These are phyloP conservation scores for Naganishia randhawae DNA, from an alignment of 768 basidiomycete genomes.

Conservation along the genomic window DNA sequence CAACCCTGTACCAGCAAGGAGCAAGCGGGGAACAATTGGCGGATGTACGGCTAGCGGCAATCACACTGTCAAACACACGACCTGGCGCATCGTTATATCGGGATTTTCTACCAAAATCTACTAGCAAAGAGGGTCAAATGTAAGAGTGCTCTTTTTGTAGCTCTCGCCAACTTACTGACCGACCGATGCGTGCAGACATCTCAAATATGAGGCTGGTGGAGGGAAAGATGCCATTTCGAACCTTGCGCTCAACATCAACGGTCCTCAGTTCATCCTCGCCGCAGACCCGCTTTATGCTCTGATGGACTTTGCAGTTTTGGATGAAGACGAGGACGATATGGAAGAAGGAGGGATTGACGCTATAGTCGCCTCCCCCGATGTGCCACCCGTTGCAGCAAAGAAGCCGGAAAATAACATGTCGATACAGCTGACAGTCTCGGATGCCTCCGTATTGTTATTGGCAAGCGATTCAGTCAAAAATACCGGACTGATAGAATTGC, in stretches of 20 bases:
- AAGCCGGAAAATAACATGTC: constrained; percentile 8
- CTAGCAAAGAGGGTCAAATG: constrained; percentile 80
- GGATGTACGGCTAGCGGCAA: constrained; percentile 80
- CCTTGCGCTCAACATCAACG: constrained; percentile 83
- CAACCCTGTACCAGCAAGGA: constrained; percentile 72
- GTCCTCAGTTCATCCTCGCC: constrained; percentile 86
- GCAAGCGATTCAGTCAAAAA: constrained; percentile 74
- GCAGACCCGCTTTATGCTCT: constrained; percentile 85
- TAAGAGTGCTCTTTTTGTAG: constrained; percentile 27
- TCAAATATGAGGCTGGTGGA: constrained; percentile 76
- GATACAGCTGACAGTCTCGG: constrained; percentile 57
- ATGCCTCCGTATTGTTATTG: constrained; percentile 80
- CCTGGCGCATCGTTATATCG: constrained; percentile 78
- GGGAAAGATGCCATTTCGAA: constrained; percentile 60
- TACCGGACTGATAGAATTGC: constrained; percentile 79
- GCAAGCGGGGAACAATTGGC: constrained; percentile 80
- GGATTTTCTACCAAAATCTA: constrained; percentile 89
- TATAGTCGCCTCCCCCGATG: not conserved
- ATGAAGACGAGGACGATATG: constrained; percentile 5
- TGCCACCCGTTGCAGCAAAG: not conserved
- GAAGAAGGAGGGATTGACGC: not conserved
- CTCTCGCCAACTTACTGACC: not conserved
- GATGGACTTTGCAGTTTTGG: constrained; percentile 70
- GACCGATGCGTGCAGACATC: constrained; percentile 10
- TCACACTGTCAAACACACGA: constrained; percentile 84